Evolutionary conservation across 1,284 basidiomycete genomes (phyloP), one percentile per base, ranked within the genome.

Genomic region (Trametes versicolor): DNA sequence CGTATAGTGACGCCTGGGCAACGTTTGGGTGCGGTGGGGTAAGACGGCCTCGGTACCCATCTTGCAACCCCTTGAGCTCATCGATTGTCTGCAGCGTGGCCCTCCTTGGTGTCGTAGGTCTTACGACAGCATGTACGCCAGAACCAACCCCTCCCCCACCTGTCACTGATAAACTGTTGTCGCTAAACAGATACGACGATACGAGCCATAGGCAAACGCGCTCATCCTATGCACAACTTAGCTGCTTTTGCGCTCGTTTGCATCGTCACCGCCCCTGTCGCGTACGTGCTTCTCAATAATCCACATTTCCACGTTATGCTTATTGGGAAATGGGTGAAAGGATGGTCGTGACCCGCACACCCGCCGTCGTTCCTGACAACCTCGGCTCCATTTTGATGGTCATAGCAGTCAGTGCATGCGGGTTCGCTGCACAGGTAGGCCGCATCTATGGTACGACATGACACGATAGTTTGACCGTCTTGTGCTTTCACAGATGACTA

Each of bases 221-320:
- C 91, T 5, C 89, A 91, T 71, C 82, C 91, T 0, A 79, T 94
- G 66, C 92, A 95, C 72, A 83, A 85, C 19, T 83, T 93, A 67
- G 80, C 82, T 6, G 89, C 85, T 63, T 94, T 93, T 72, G 87
- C 91, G 0, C 76, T 83, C 32, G 82, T 86, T 70, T 89, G 87
- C 64, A 82, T 89, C 8, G 73, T 91, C 32, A 83, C 85, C 1
- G 81, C 85, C 3, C 76, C 78, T 4, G 66, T 87, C 65, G 83
- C 76, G 87, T 87, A 69, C 54, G 81, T 72, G 19, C 15, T 4
- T 43, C 29, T 52, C 25, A 0, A 17, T 21, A 27, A 7, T 23
- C 1, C 6, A 23, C 25, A 25, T 50, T 7, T 13, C 27, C 21
- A 15, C 21, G 32, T 21, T 12, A 32, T 21, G 12, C 32, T 50